Evolutionary conservation across 495 filamentous ascomycete species (phyloP), one percentile per base, ranked within the genome.

Genomic region (Podospora tetraspora): DNA sequence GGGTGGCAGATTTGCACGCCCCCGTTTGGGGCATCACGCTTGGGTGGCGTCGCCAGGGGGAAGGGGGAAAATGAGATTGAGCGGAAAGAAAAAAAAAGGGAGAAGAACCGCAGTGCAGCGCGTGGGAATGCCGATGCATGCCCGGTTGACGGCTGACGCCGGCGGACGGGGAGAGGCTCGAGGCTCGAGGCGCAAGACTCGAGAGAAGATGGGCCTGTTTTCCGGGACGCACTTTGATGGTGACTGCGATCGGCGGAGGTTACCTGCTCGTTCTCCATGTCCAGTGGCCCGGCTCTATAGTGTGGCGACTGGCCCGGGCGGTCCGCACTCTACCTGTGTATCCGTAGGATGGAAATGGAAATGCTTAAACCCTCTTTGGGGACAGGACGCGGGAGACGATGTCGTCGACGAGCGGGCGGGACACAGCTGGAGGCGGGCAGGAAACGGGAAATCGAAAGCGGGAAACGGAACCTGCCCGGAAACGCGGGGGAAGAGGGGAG

Each of bases 1-100:
- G 43, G 43, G 43, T 52, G 43, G 43, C 43, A 60, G 59, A 60
- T 60, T 60, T 60, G 59, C 23, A 24, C 27, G 58, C 22, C 59
- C 59, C 59, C 59, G 59, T 60, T 60, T 60, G 23, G 59, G 59
- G 59, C 59, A 60, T 60, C 13, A 24, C 59, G 59, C 22, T 23
- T 60, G 23, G 27, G 59, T 24, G 13, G 57, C 22, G 57, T 22
- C 34, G 13, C 43, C 32, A 27, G 27, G 27, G 27, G 27, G 3
- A 27, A 52, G 19, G 43, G 43, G 43, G 43, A 52, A 52, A 52
- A 52, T 52, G 43, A 52, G 43, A 34, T 3, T 30, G 29, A 16
- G 34, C 34, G 57, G n/a, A 22, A 23, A 59, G 22, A 8, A 12
- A 21, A 16, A 60, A 60, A 24, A 24, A 22, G 59, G 23, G 23